A percentile compares a stretch with the other conserved stretches of the same genome.
Evolutionary conservation across 78 protist genomes (phyloP).

Genomic region (Planoprotostelium fungivorum): DNA sequence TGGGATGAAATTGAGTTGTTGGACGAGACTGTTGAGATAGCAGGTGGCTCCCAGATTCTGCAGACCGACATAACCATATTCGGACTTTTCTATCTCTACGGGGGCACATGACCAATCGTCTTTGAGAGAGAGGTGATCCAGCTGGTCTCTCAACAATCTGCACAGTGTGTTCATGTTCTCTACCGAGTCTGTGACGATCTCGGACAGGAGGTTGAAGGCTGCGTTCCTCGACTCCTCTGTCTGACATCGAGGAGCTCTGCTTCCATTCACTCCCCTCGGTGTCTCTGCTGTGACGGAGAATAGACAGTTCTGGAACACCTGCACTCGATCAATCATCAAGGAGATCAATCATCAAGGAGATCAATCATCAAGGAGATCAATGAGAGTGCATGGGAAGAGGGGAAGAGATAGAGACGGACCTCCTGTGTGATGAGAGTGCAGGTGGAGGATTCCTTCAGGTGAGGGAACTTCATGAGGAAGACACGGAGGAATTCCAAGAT

Average conservation of each 20-base stretch:
- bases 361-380: not conserved
- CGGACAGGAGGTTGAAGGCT: slow-evolving; percentile 27
- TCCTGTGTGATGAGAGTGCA: not conserved
- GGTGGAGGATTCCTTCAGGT: not conserved
- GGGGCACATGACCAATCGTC: slow-evolving; percentile 52
- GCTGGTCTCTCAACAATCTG: slow-evolving; percentile 18
- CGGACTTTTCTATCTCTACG: slow-evolving; percentile 45
- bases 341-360: not conserved
- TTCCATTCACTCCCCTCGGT: slow-evolving; percentile 11
- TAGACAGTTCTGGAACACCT: slow-evolving; percentile 25
- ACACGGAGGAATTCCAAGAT: not conserved
- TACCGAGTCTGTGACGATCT: slow-evolving; percentile 27
- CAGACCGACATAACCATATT: slow-evolving; percentile 74
- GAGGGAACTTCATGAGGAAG: not conserved
- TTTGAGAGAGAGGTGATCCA: slow-evolving; percentile 18
- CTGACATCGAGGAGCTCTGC: slow-evolving; percentile 44
- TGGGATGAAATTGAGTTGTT: slow-evolving; percentile 64
- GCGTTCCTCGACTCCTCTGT: slow-evolving; percentile 18
- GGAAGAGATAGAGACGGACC: not conserved
- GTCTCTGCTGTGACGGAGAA: slow-evolving; percentile 41
- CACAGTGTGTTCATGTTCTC: slow-evolving; percentile 7
- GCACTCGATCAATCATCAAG: not conserved
- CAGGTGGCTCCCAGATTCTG: slow-evolving; percentile 88
- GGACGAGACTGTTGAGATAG: slow-evolving; percentile 78
- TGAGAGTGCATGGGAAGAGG: not conserved